Percentiles rank a stretch among this genome's conserved stretches.
Evolutionary conservation across 2,329 filamentous ascomycete species (phyloP).

Genomic region (Periconia sp.): DNA sequence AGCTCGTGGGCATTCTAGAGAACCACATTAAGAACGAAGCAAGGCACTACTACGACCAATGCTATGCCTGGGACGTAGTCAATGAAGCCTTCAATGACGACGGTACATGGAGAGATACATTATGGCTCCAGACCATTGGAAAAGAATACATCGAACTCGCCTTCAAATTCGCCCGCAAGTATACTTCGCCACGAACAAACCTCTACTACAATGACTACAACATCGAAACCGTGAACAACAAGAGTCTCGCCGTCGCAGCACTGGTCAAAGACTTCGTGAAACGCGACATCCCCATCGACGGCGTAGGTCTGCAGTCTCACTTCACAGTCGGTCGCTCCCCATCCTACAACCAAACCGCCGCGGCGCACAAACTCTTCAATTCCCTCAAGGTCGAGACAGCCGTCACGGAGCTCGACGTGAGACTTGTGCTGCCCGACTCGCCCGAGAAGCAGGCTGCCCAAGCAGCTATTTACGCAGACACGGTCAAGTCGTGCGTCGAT

Average conservation of each 20-base stretch:
- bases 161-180: constrained; percentile 60
- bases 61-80: constrained; percentile 70
- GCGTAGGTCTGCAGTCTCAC: constrained; percentile 68
- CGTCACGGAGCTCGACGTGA: constrained; percentile 68
- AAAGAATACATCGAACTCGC: constrained; percentile 64
- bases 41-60: constrained; percentile 64
- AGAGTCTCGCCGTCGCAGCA: constrained; percentile 41
- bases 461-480: constrained; percentile 53
- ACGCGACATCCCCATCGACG: constrained; percentile 60
- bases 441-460: constrained; percentile 53
- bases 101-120: constrained; percentile 58
- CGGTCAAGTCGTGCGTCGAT: constrained; percentile 45
- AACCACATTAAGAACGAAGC: constrained; percentile 67
- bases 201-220: constrained; percentile 71
- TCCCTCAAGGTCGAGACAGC: constrained; percentile 63
- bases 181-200: constrained; percentile 62
- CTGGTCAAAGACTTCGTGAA: constrained; percentile 44
- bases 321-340: constrained; percentile 63
- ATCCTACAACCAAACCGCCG: constrained; percentile 49
- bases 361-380: constrained; percentile 56
- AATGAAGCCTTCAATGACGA: constrained; percentile 69
- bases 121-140: constrained; percentile 64
- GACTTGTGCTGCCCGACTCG: constrained; percentile 54
- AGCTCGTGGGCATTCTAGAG: constrained; percentile 63
- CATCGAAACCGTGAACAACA: constrained; percentile 63